A percentile compares a stretch with the other conserved stretches of the same genome.
These are phyloP conservation scores for Clonostachys byssicola DNA, from an alignment of 2,329 filamentous ascomycete genomes.

Conservation along the genomic window DNA sequence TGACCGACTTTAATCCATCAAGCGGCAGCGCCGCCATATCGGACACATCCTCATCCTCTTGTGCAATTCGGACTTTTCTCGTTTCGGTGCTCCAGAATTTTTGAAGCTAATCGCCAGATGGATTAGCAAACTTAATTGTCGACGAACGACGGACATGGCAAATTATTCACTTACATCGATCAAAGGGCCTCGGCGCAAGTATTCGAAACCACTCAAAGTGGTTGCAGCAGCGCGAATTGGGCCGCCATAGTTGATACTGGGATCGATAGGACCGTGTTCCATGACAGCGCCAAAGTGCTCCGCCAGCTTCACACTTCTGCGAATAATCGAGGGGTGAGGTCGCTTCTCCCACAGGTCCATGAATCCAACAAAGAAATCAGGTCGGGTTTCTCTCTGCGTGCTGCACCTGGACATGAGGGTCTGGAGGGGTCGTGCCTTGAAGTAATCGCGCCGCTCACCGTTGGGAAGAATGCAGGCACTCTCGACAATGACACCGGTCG, in stretches of 20 bases:
- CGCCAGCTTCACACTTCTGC: slow-evolving; percentile 26
- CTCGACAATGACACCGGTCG: slow-evolving; percentile 31
- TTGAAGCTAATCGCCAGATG: slow-evolving; percentile 12
- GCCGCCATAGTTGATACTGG: slow-evolving; percentile 2
- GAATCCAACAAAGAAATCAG: slow-evolving; percentile 29
- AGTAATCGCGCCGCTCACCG: slow-evolving; percentile 35
- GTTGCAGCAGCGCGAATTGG: not conserved
- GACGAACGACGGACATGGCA: not conserved
- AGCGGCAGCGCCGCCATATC: slow-evolving; percentile 10
- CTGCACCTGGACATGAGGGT: slow-evolving; percentile 17
- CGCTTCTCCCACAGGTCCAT: slow-evolving; percentile 23
- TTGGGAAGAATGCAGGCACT: slow-evolving; percentile 33
- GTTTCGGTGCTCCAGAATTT: slow-evolving; percentile 18
- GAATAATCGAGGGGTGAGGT: slow-evolving; percentile 23
- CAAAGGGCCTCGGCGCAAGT: slow-evolving; percentile 21
- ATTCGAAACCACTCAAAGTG: slow-evolving; percentile 26
- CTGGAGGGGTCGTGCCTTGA: slow-evolving; percentile 28
- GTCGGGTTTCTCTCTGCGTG: slow-evolving; percentile 18
- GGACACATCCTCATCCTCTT: not conserved
- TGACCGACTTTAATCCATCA: slow-evolving; percentile 9
- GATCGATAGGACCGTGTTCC: slow-evolving; percentile 15
- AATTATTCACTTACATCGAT: slow-evolving; percentile 9
- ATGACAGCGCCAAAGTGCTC: slow-evolving; percentile 26
- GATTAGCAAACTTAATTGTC: not conserved
- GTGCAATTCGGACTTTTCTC: slow-evolving; percentile 3